Conservation (phyloP, 331 rosid species). For the Malus hybrid region DNA sequence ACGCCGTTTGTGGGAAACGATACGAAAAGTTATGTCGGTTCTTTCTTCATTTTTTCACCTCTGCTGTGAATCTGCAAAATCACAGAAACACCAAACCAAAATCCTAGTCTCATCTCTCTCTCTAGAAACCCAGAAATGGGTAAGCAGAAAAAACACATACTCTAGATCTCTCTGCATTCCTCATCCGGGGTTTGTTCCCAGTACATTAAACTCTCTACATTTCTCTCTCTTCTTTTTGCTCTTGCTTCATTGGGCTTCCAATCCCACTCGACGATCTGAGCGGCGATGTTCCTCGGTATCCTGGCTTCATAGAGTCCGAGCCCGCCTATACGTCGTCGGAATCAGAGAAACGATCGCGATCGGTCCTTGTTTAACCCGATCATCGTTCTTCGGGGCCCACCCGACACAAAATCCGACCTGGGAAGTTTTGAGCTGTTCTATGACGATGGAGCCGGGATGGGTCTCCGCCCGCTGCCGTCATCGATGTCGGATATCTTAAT, state of each 20-base stretch:
- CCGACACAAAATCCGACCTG: constrained; percentile 32
- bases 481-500: constrained; percentile 48
- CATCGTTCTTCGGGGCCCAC: constrained; percentile 45
- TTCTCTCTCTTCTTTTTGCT: neutral
- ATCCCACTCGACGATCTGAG: neutral
- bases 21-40: too few relatives aligned
- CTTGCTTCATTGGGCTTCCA: neutral
- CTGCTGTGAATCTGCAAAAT: too few relatives aligned
- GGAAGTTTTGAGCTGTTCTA: constrained; percentile 54
- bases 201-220: too few relatives aligned
- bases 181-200: too few relatives aligned
- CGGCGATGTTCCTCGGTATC: constrained; percentile 25
- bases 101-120: too few relatives aligned
- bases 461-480: constrained; percentile 50
- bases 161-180: too few relatives aligned
- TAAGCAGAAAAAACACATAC: too few relatives aligned
- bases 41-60: too few relatives aligned
- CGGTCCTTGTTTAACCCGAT: constrained; percentile 59
- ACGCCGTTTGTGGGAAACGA: too few relatives aligned
- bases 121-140: too few relatives aligned
- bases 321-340: constrained; percentile 29
- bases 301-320: constrained; percentile 13
- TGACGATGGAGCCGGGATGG: constrained; percentile 46
- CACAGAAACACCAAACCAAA: too few relatives aligned
- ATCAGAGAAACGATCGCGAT: constrained; percentile 36